Percentiles rank a stretch among this genome's conserved stretches.
phyloP scores from a whole-genome alignment of 495 filamentous ascomycete species.

The Jackrogersella multiformis region DNA sequence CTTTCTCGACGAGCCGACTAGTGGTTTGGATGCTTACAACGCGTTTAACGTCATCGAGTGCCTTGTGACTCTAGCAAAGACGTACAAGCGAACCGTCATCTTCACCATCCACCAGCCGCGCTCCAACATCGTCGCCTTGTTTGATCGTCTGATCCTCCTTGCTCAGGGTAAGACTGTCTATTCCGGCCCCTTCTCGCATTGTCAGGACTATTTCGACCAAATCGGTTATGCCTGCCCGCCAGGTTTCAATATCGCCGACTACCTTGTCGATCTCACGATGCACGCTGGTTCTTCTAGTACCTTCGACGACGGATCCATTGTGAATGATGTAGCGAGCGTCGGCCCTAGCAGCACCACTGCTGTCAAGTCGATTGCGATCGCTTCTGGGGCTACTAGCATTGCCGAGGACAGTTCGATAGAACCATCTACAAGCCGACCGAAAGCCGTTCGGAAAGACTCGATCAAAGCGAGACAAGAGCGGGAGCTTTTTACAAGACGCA shows the following conservation, averaged over 20 bases:
- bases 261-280: constrained; percentile 97
- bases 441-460: constrained; percentile 73
- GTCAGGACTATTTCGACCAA: constrained; percentile 91
- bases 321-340: constrained; percentile 72
- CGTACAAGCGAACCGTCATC: constrained; percentile 93
- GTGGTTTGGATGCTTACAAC: constrained; percentile 93
- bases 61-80: constrained; percentile 92
- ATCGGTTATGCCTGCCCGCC: constrained; percentile 92
- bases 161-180: constrained; percentile 92
- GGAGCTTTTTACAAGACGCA: constrained; percentile 88
- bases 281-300: constrained; percentile 67
- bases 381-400: constrained; percentile 70
- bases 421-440: constrained; percentile 65
- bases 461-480: constrained; percentile 84
- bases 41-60: constrained; percentile 98
- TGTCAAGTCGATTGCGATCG: constrained; percentile 90
- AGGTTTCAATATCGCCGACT: constrained; percentile 98
- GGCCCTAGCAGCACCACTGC: constrained; percentile 88
- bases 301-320: constrained; percentile 63
- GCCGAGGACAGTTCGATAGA: constrained; percentile 62
- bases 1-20: constrained; percentile 96
- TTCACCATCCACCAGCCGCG: constrained; percentile 99
- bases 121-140: constrained; percentile 99
- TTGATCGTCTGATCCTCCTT: constrained; percentile 90
- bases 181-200: constrained; percentile 87